A percentile compares a stretch with the other conserved stretches of the same genome.
Conservation (phyloP, 345 rosid species). For the Durio zibethinus region DNA sequence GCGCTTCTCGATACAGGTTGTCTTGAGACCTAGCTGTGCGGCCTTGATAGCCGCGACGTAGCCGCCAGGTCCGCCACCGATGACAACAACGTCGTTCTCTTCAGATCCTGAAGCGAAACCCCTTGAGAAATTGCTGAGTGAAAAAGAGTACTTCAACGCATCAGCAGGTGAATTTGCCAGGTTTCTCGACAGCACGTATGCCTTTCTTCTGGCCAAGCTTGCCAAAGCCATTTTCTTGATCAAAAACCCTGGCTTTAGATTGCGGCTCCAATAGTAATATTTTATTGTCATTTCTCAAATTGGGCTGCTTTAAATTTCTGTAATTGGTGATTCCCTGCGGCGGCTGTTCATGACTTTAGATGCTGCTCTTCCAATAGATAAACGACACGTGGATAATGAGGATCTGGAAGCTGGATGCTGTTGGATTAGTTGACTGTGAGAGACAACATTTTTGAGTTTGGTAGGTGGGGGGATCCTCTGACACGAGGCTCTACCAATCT, state of each 20-base stretch:
- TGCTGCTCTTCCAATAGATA: background rate
- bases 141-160: slow-evolving; percentile 52
- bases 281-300: background rate
- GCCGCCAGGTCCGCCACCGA: slow-evolving; percentile 99
- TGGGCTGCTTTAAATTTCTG: background rate
- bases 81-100: slow-evolving; percentile 88
- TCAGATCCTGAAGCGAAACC: slow-evolving; percentile 89
- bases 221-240: slow-evolving; percentile 72
- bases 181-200: slow-evolving; percentile 52
- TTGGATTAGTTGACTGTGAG: background rate
- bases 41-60: slow-evolving; percentile 99
- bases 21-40: slow-evolving; percentile 93
- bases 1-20: slow-evolving; percentile 96
- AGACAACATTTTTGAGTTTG: background rate
- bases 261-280: background rate
- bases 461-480: slow-evolving; percentile 5
- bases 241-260: background rate
- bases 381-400: background rate
- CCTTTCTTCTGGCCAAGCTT: slow-evolving; percentile 76
- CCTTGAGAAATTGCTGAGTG: slow-evolving; percentile 50
- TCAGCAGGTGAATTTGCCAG: slow-evolving; percentile 42
- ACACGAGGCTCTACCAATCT: background rate
- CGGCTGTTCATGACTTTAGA: background rate
- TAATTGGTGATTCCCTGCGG: background rate
- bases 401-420: background rate